Base-by-base conservation (phyloP, 2,329 filamentous ascomycete genomes). In the Xylariaceae sp. region DNA sequence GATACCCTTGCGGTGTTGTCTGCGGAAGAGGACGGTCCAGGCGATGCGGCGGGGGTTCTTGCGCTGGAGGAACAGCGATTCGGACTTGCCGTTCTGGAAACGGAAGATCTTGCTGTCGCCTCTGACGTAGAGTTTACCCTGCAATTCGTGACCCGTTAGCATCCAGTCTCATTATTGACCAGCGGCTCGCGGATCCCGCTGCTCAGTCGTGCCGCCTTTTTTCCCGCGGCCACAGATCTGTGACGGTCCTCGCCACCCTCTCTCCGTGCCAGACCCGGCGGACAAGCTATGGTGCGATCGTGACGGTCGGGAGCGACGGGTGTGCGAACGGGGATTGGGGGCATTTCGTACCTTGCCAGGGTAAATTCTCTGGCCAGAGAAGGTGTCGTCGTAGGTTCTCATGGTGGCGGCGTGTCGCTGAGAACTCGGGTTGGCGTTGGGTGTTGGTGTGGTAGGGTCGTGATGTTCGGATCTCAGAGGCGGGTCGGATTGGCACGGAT, bases 51-150 rank as follows among this genome's bases (percentile, higher is more conserved):
- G 90, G 67, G 92, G 92, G 82, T 98, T 98, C 87, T 98, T 98
- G 79, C 92, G 90, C 80, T 98, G 92, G 58, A 96, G 86, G 82
- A 98, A 98, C 55, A 98, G 86, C 55, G 88, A 94, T 76, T 98
- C 92, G 72, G 87, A 90, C 77, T 98, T 98, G 77, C 92, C 88
- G 74, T 94, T 95, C 74, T 94, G 88, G 85, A 98, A 98, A 66
- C 92, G 89, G 85, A 98, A 98, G 78, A 96, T 81, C 80, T 96
- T 98, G 88, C 85, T 94, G 80, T 98, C 92, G 65, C 90, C 89
- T 71, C 92, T 88, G 79, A 98, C 76, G 77, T 90, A 98, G 75
- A 98, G 84, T 79, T 96, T 96, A 77, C 92, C 92, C 92, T 96
- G 33, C 15, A 42, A n/a, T n/a, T n/a, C n/a, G n/a, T n/a, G n/a